A percentile compares a stretch with the other conserved stretches of the same genome.
Conservation (phyloP, 2,329 filamentous ascomycete genomes). For the Sarocladium kiliense region DNA sequence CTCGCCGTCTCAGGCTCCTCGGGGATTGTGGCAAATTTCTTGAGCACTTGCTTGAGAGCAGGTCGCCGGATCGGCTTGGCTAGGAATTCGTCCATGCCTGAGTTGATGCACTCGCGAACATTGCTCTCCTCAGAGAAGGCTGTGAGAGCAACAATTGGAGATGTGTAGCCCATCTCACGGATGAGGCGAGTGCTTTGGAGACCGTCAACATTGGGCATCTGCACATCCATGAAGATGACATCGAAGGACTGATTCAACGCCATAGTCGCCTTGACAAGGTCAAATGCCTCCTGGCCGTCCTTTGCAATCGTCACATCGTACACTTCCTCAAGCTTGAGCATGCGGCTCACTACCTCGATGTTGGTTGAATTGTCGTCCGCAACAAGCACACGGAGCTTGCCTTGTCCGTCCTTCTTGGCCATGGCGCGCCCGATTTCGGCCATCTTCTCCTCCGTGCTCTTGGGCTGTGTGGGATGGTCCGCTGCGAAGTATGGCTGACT, state of each 20-base stretch:
- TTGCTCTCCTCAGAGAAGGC: slow-evolving; percentile 91
- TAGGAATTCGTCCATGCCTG: slow-evolving; percentile 89
- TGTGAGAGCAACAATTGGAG: slow-evolving; percentile 85
- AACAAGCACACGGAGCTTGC: slow-evolving; percentile 75
- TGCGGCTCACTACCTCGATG: slow-evolving; percentile 53
- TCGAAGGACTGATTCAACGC: slow-evolving; percentile 68
- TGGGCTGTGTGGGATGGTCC: slow-evolving; percentile 19
- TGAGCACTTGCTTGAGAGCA: slow-evolving; percentile 78
- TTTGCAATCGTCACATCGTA: slow-evolving; percentile 85
- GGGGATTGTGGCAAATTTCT: slow-evolving; percentile 75
- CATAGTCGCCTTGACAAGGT: slow-evolving; percentile 80
- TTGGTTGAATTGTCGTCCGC: slow-evolving; percentile 65
- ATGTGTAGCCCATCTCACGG: slow-evolving; percentile 77
- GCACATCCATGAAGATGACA: slow-evolving; percentile 93
- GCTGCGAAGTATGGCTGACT: slow-evolving; percentile 75
- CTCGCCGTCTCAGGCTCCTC: slow-evolving; percentile 48
- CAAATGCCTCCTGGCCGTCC: slow-evolving; percentile 81
- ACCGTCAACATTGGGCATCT: slow-evolving; percentile 91
- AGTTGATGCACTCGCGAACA: slow-evolving; percentile 78
- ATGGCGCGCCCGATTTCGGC: slow-evolving; percentile 61
- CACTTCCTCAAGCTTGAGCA: slow-evolving; percentile 72
- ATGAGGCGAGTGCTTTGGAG: slow-evolving; percentile 82
- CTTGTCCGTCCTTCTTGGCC: slow-evolving; percentile 51
- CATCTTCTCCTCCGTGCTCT: slow-evolving; percentile 52
- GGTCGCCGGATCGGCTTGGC: slow-evolving; percentile 73